Conservation (phyloP, 2,329 filamentous ascomycete species). For the Talaromyces funiculosus region DNA sequence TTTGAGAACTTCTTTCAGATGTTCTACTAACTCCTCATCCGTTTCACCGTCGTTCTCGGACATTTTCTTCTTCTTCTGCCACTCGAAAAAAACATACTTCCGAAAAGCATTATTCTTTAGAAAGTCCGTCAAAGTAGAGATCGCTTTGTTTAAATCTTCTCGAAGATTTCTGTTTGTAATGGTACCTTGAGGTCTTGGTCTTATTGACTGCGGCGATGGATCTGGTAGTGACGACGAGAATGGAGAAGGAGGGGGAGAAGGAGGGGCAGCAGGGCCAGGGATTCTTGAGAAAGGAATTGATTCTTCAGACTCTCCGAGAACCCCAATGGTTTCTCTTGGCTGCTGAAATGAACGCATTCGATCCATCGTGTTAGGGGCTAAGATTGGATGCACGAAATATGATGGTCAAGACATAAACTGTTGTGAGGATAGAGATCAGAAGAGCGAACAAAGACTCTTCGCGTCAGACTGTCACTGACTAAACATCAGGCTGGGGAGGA, state of each 20-base stretch:
- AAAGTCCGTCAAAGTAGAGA: not conserved
- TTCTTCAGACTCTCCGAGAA: too few relatives aligned
- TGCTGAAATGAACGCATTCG: not conserved
- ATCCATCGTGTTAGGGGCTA: not conserved
- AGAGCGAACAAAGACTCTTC: not conserved
- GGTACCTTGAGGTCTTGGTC: not conserved
- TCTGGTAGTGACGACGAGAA: not conserved
- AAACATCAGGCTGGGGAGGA: not conserved
- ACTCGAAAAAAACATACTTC: not conserved
- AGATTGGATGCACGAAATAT: not conserved
- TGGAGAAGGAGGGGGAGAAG: not conserved
- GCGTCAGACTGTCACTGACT: not conserved
- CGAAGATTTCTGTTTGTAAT: not conserved
- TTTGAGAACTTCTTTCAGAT: too few relatives aligned
- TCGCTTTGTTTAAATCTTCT: not conserved
- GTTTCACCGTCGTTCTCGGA: too few relatives aligned
- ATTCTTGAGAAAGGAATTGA: too few relatives aligned
- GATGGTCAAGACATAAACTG: not conserved
- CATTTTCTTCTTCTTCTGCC: not conserved
- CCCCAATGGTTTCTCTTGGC: too few relatives aligned
- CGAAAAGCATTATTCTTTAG: not conserved
- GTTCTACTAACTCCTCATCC: too few relatives aligned
- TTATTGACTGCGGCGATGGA: not conserved
- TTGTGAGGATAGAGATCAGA: not conserved
- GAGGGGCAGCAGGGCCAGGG: too few relatives aligned